Base-by-base conservation (phyloP, 371 early-diverging fungal species). In the Mortierella sp. region DNA sequence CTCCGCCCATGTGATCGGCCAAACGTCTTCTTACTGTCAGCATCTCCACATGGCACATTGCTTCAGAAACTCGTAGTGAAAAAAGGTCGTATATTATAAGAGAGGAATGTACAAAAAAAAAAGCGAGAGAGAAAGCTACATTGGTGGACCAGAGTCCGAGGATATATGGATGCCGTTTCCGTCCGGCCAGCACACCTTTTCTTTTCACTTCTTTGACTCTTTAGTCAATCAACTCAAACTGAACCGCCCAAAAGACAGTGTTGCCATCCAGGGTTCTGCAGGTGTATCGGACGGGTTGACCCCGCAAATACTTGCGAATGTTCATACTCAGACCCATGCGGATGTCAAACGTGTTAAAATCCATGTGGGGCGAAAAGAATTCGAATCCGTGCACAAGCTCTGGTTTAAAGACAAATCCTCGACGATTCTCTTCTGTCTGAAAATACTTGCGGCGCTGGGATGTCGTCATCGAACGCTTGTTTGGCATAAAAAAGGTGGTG, bases 331-430 rank as follows among this genome's bases (percentile, higher is more conserved):
- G 82, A 30, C 92, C 92, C 69, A 91, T 86, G 57, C 75, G 85
- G 63, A 92, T 84, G 72, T 90, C 89, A 66, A 91, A 90, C 44
- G 91, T 91, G 84, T 92, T 93, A 68, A 93, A 85, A 75, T 93
- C 88, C 71, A 93, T 89, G 74, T 90, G 90, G 0, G 92, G 91
- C 57, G 89, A 87, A 82, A 86, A 90, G 68, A 91, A 91, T 81
- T 93, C 93, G 58, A 90, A 84, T 46, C 89, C 88, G 70, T 92
- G 91, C 16, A 90, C 83, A 46, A 88, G 68, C 18, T 87, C 83
- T 18, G 91, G 84, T 61, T 82, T 81, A 75, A 91, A 83, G 37
- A 80, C 81, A 64, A 86, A 84, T 46, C 65, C 70, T 58, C 83
- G 81, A n/a, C 91, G 82, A 59, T 82, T 83, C 58, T 84, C 74